Conservation (phyloP, 2,329 filamentous ascomycete species). For the Fusarium floridanum region DNA sequence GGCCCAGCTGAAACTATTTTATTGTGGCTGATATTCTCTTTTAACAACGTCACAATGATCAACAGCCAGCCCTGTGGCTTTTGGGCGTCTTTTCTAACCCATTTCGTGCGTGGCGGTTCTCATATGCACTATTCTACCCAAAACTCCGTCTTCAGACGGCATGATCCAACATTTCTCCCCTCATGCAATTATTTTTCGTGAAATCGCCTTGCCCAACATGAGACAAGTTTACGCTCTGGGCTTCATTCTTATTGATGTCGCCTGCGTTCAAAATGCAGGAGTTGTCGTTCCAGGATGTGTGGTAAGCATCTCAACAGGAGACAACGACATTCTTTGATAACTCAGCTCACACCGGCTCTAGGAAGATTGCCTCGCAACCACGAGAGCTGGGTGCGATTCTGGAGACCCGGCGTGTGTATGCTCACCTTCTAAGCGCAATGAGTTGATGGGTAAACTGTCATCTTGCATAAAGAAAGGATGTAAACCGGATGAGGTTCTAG, state of each 20-base stretch:
- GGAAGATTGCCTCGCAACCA: not conserved
- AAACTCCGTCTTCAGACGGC: not conserved
- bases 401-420: not conserved
- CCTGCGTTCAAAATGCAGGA: not conserved
- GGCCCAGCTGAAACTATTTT: not conserved
- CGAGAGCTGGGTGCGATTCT: not conserved
- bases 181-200: not conserved
- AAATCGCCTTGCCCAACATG: not conserved
- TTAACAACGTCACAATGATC: not conserved
- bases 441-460: not conserved
- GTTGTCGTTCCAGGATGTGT: not conserved
- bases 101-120: not conserved
- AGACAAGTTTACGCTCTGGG: not conserved
- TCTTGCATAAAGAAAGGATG: not conserved
- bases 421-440: not conserved
- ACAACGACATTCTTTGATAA: not conserved
- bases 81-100: not conserved
- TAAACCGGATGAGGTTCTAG: not conserved
- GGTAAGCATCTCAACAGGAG: not conserved
- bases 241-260: not conserved
- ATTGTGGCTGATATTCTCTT: not conserved
- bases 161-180: not conserved
- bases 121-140: not conserved
- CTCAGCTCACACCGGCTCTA: not conserved
- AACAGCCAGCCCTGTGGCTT: not conserved